Evolutionary conservation across 352 stramenopile species (phyloP).

Genomic region (Peronosclerospora sorghi): DNA sequence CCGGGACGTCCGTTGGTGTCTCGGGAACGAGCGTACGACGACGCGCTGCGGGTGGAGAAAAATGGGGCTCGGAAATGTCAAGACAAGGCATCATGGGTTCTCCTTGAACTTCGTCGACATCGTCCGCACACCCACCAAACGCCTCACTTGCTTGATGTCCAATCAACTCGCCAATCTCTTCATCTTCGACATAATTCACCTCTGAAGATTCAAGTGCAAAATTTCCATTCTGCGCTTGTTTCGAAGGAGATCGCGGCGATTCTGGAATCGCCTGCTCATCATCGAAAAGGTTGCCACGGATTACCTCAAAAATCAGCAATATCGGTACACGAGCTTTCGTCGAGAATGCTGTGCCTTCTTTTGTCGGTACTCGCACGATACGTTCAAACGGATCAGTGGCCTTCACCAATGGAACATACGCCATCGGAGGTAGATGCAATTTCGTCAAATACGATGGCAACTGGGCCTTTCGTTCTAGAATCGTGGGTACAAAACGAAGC

Average conservation of each 20-base stretch:
- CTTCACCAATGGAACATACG: slow-evolving; percentile 80
- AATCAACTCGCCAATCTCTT: slow-evolving; percentile 68
- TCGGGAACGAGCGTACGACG: slow-evolving; percentile 34
- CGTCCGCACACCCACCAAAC: slow-evolving; percentile 27
- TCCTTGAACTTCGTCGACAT: slow-evolving; percentile 15
- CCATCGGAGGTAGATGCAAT: slow-evolving; percentile 76
- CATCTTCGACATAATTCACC: slow-evolving; percentile 67
- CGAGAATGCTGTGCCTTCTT: slow-evolving; percentile 81
- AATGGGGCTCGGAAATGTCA: slow-evolving; percentile 6
- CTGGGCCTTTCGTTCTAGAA: slow-evolving; percentile 69
- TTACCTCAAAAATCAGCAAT: slow-evolving; percentile 84
- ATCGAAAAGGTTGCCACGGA: slow-evolving; percentile 57
- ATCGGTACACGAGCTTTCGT: slow-evolving; percentile 81
- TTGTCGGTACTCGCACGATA: slow-evolving; percentile 74
- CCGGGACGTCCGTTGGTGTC: slow-evolving; percentile 51
- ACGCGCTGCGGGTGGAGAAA: slow-evolving; percentile 8
- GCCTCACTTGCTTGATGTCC: slow-evolving; percentile 52
- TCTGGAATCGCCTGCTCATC: slow-evolving; percentile 30
- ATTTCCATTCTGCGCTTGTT: slow-evolving; percentile 22
- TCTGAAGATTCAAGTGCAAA: slow-evolving; percentile 31
- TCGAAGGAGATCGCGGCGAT: slow-evolving; percentile 46
- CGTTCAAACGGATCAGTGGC: slow-evolving; percentile 83
- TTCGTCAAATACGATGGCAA: slow-evolving; percentile 74
- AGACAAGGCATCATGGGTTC: slow-evolving; percentile 5
- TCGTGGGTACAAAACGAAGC: slow-evolving; percentile 71